phyloP scores from a whole-genome alignment of 2,329 filamentous ascomycete genomes.

The Phialophora chinensis region DNA sequence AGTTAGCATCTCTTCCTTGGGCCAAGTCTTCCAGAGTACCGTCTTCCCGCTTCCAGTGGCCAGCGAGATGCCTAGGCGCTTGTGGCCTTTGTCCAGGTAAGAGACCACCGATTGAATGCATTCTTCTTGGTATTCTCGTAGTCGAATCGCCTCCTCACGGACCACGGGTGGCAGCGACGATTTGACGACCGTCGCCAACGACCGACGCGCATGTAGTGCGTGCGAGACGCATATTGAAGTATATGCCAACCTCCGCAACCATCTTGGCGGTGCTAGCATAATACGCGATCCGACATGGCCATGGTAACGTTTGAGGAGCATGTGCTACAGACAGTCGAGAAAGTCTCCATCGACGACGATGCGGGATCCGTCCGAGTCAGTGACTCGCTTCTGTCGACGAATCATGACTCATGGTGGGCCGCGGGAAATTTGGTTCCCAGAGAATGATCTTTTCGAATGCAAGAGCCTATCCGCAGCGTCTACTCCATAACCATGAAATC shows the following conservation, averaged over 20 bases:
- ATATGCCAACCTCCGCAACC: slow-evolving; percentile 39
- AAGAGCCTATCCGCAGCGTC: background rate
- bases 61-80: slow-evolving; percentile 80
- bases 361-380: background rate
- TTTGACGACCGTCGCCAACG: slow-evolving; percentile 36
- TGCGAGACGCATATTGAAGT: slow-evolving; percentile 21
- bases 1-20: slow-evolving; percentile 7
- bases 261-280: slow-evolving; percentile 41
- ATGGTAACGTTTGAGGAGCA: background rate
- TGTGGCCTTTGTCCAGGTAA: slow-evolving; percentile 73
- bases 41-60: slow-evolving; percentile 92
- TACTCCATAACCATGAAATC: background rate
- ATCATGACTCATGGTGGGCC: background rate
- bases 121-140: slow-evolving; percentile 88
- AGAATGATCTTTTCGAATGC: background rate
- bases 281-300: slow-evolving; percentile 22
- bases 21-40: slow-evolving; percentile 52
- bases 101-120: slow-evolving; percentile 81
- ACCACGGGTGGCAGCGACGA: slow-evolving; percentile 23
- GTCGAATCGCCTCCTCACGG: slow-evolving; percentile 56
- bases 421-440: background rate
- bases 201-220: slow-evolving; percentile 36
- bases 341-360: background rate
- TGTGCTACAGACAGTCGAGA: too few species aligned
- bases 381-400: background rate